These are phyloP conservation scores for Leptodermis oblonga DNA, from an alignment of 257 asterid genomes.

Conservation along the genomic window DNA sequence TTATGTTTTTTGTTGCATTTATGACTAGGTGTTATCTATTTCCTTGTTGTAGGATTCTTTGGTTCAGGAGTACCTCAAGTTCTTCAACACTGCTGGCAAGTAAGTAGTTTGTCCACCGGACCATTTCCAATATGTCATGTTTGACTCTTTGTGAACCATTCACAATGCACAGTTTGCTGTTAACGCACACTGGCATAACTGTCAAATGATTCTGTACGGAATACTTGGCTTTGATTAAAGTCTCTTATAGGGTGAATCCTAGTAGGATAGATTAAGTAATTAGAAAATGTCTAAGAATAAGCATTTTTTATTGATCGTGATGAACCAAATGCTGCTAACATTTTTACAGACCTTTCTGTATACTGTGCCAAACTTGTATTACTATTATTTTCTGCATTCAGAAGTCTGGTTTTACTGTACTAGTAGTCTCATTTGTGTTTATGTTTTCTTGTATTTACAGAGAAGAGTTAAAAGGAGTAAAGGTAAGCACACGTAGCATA, in stretches of 20 bases:
- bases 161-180: background rate
- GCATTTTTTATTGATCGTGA: background rate
- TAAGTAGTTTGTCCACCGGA: slow-evolving; percentile 30
- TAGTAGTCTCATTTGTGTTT: background rate
- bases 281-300: background rate
- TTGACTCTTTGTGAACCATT: background rate
- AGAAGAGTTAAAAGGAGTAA: slow-evolving; percentile 68
- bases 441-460: slow-evolving; percentile 33
- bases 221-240: background rate
- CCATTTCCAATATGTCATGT: background rate
- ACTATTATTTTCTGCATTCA: background rate
- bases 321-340: background rate
- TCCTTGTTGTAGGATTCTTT: slow-evolving; percentile 46
- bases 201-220: background rate
- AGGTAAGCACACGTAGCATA: slow-evolving; percentile 31
- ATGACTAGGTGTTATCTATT: background rate
- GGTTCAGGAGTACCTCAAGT: slow-evolving; percentile 55
- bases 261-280: background rate
- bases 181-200: background rate
- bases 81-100: slow-evolving; percentile 78
- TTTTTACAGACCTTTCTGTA: background rate
- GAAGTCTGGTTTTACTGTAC: too few relatives aligned
- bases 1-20: background rate
- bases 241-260: too few relatives aligned
- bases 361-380: background rate